Conservation (phyloP, 495 filamentous ascomycete genomes). For the Talaromyces ruber region DNA sequence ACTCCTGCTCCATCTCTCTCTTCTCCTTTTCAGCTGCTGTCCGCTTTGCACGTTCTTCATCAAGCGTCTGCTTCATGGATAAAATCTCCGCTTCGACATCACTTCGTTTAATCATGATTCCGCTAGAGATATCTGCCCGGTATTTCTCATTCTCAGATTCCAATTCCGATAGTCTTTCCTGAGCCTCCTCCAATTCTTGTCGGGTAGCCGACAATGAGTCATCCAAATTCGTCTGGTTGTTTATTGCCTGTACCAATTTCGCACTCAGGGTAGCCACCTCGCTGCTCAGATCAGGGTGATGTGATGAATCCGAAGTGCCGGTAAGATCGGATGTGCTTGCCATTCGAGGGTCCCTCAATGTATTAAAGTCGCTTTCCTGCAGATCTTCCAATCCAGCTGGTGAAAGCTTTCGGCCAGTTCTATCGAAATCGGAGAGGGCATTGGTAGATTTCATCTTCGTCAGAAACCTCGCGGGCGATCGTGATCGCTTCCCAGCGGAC, state of each 20-base stretch:
- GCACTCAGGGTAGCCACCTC: constrained; percentile 89
- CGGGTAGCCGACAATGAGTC: constrained; percentile 76
- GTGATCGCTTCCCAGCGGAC: constrained; percentile 31
- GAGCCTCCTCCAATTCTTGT: constrained; percentile 72
- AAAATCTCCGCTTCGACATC: constrained; percentile 62
- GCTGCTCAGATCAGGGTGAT: constrained; percentile 71
- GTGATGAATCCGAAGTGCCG: constrained; percentile 29
- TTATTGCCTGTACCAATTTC: constrained; percentile 94
- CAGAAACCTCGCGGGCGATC: constrained; percentile 30
- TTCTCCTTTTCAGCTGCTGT: constrained; percentile 59
- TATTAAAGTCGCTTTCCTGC: constrained; percentile 37
- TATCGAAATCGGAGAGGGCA: constrained; percentile 24
- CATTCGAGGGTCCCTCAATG: constrained; percentile 42
- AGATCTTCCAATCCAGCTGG: constrained; percentile 21
- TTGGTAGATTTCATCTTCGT: constrained; percentile 38
- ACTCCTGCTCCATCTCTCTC: constrained; percentile 67
- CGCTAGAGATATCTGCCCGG: constrained; percentile 59
- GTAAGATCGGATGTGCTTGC: constrained; percentile 24
- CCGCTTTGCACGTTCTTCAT: constrained; percentile 52
- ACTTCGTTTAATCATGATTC: constrained; percentile 60
- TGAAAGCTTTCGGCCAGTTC: constrained; percentile 12
- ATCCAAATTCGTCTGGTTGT: constrained; percentile 89
- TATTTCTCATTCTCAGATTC: constrained; percentile 62
- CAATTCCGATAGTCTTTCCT: constrained; percentile 56
- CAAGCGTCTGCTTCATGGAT: constrained; percentile 57